A percentile compares a stretch with the other conserved stretches of the same genome.
Evolutionary conservation across 2,329 filamentous ascomycete genomes (phyloP).

Genomic region (Malbranchea zuffiana): DNA sequence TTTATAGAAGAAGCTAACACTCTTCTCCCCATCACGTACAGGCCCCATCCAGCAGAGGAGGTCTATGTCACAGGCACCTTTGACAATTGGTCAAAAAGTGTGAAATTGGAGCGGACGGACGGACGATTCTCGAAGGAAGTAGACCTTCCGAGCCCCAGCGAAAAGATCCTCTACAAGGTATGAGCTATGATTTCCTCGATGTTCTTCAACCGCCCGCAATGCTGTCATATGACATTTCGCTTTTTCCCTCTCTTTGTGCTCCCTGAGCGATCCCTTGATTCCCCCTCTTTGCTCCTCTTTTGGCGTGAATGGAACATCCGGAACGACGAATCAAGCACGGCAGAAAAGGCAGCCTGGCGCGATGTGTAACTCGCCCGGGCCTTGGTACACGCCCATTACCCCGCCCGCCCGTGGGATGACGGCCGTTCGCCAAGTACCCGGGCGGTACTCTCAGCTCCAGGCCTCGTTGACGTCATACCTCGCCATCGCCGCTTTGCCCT

Average conservation of each 20-base stretch:
- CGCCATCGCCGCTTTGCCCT: constrained; percentile 2
- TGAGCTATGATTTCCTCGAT: constrained; percentile 18
- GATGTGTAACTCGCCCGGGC: too few species aligned
- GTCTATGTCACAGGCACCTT: constrained; percentile 95
- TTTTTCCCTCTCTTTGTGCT: too few species aligned
- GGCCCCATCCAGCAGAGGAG: constrained; percentile 72
- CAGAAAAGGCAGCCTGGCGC: too few species aligned
- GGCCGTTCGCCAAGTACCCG: background rate
- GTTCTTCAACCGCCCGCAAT: background rate
- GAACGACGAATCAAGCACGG: constrained; percentile 1
- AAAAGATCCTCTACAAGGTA: constrained; percentile 94
- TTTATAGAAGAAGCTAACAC: too few species aligned
- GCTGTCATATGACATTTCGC: constrained; percentile 5
- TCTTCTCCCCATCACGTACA: constrained; percentile 33
- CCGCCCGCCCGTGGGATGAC: background rate
- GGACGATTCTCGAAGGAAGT: constrained; percentile 68
- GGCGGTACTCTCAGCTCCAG: constrained; percentile 1
- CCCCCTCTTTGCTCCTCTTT: background rate
- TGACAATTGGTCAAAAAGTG: constrained; percentile 82
- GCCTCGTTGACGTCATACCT: constrained; percentile 9
- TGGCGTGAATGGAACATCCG: too few species aligned
- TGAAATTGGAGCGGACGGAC: constrained; percentile 67
- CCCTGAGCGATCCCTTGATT: background rate
- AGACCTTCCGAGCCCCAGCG: constrained; percentile 50
- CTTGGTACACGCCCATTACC: constrained; percentile 7